Evolutionary conservation across 805 yeast genomes (phyloP).

Genomic region (Nakazawaea populi): DNA sequence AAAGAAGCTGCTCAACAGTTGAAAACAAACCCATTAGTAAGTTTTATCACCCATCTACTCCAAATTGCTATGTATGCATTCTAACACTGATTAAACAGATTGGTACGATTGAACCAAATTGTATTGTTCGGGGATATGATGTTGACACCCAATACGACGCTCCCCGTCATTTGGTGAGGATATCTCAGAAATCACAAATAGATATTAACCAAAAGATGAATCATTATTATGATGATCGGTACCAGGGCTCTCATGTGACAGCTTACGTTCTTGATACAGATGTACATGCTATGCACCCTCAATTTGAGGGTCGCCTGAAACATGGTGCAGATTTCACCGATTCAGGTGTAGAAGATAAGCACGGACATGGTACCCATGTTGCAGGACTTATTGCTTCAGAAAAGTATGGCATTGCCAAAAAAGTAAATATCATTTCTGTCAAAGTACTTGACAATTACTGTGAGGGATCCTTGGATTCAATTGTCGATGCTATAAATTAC

Average conservation of each 20-base stretch:
- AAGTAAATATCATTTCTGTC: slow-evolving; percentile 57
- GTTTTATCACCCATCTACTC: slow-evolving; percentile 1
- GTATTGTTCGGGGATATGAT: slow-evolving; percentile 50
- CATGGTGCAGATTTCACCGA: slow-evolving; percentile 58
- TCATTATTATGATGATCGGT: slow-evolving; percentile 41
- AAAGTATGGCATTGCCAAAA: slow-evolving; percentile 79
- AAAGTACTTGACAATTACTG: slow-evolving; percentile 69
- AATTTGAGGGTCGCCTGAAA: slow-evolving; percentile 55
- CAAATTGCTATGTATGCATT: neutral
- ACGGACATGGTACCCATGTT: slow-evolving; percentile 93
- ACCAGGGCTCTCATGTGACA: slow-evolving; percentile 53
- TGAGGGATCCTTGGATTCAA: slow-evolving; percentile 61
- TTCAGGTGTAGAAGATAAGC: slow-evolving; percentile 53
- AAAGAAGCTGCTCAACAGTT: slow-evolving; percentile 40
- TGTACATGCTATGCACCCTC: slow-evolving; percentile 52
- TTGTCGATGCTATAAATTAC: slow-evolving; percentile 61
- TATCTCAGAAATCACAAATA: slow-evolving; percentile 42
- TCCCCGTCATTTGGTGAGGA: slow-evolving; percentile 54
- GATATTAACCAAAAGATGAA: slow-evolving; percentile 21
- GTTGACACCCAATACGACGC: slow-evolving; percentile 32
- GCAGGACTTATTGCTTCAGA: slow-evolving; percentile 83
- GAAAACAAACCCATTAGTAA: slow-evolving; percentile 45
- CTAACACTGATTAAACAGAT: slow-evolving; percentile 25
- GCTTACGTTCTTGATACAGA: slow-evolving; percentile 88
- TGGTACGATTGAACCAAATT: slow-evolving; percentile 64